A percentile compares a stretch with the other conserved stretches of the same genome.
phyloP scores from a whole-genome alignment of 2,329 filamentous ascomycete genomes.

The Bipolaris zeicola region DNA sequence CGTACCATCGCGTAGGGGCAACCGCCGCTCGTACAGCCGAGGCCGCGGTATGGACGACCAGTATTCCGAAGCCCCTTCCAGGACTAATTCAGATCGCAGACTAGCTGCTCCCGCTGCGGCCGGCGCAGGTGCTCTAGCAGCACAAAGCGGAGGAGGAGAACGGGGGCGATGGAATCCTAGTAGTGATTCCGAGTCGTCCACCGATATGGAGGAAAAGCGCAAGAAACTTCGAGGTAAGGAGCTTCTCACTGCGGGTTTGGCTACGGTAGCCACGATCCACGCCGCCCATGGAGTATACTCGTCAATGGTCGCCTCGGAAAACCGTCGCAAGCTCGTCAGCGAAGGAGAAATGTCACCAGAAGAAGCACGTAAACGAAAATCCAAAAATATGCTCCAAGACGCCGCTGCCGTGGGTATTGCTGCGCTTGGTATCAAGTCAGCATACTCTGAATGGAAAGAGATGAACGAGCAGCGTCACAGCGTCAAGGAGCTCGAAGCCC shows the following conservation, averaged over 20 bases:
- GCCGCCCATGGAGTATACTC: conserved; percentile 69
- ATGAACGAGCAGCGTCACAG: conserved; percentile 66
- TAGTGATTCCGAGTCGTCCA: conserved; percentile 58
- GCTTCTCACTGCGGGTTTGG: conserved; percentile 68
- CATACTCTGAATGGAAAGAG: conserved; percentile 70
- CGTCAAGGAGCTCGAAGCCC: conserved; percentile 60
- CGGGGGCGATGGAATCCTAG: conserved; percentile 30
- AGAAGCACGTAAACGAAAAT: conserved; percentile 66
- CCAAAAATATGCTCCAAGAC: conserved; percentile 68
- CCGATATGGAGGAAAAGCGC: conserved; percentile 65
- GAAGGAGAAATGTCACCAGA: conserved; percentile 68
- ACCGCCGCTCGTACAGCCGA: conserved; percentile 47
- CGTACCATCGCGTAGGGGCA: conserved; percentile 55
- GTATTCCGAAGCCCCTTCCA: conserved; percentile 45
- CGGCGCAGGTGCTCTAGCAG: conserved; percentile 45
- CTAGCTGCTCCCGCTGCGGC: conserved; percentile 44
- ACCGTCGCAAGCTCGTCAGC: conserved; percentile 63
- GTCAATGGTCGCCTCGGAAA: conserved; percentile 67
- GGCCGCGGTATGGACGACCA: conserved; percentile 53
- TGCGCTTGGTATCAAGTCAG: conserved; percentile 70
- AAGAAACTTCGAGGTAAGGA: conserved; percentile 72
- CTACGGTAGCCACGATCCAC: conserved; percentile 71
- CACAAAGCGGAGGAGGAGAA: conserved; percentile 26
- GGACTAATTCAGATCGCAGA: conserved; percentile 48
- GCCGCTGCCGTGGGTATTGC: conserved; percentile 70